Evolutionary conservation across 202 grass and related monocot species (phyloP), one percentile per base, ranked within the genome.

Genomic region (Cymbopogon flexuosus): DNA sequence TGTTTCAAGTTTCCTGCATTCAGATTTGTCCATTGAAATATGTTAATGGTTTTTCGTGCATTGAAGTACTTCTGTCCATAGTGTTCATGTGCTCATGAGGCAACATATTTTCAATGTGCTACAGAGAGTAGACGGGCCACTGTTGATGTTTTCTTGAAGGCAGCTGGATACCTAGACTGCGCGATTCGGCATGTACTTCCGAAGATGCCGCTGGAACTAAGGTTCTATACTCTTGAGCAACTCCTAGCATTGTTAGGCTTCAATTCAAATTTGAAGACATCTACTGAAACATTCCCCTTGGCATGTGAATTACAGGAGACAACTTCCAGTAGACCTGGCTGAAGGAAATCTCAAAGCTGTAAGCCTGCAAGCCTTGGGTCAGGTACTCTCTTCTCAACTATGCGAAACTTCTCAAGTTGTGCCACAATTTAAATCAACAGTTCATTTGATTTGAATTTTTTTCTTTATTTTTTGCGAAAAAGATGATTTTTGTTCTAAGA

Each of bases 91-190:
- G 37, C 65, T 89, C 36, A 82, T 36, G 15, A 72, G 35, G 63
- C 45, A 0, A 46, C 24, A 47, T 73, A 30, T 77, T 88, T 51
- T 18, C 29, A 30, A 51, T 84, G 62, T 63, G 23, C 10, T 71
- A 65, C 78, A 99, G 96, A 96, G 70, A 90, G 88, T 62, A 93
- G 82, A 85, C 76, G 83, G 5, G 90, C 75, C 35, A 93, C 92
- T 3, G 85, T 99, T 6, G 92, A 99, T 83, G 83, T 99, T 83
- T 96, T 99, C 83, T 70, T 99, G 77, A 96, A 96, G 87, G 92
- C 96, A 70, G 87, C 96, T 81, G 96, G 96, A 13, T 96, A 96
- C 77, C 84, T 99, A 73, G 92, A 99, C 21, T 96, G 89, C n/a
- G 85, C 92, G 49, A 90, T 93, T 68, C 84, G 70, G 43, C 90